Evolutionary conservation across 106 monocot genomes (phyloP).

Genomic region (Dioscorea dumetorum): DNA sequence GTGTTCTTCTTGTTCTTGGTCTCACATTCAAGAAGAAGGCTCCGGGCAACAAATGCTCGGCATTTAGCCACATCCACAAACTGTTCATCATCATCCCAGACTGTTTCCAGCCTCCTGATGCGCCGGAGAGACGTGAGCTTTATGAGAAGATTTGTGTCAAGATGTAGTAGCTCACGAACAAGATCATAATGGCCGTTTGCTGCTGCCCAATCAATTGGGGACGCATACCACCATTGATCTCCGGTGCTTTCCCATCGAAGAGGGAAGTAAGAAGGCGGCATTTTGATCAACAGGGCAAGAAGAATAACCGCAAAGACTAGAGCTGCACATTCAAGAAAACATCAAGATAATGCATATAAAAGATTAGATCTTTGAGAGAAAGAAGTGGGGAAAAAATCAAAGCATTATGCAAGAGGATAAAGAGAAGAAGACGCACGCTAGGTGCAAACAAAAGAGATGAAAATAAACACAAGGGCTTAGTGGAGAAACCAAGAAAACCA

Average conservation of each 20-base stretch:
- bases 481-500: not conserved
- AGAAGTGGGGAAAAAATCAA: not conserved
- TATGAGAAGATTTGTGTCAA: slow-evolving; percentile 86
- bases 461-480: not conserved
- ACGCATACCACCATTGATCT: slow-evolving; percentile 95
- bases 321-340: too few species aligned
- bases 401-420: not conserved
- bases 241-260: slow-evolving; percentile 94
- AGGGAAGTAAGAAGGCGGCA: slow-evolving; percentile 58
- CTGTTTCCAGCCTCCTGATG: slow-evolving; percentile 63
- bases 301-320: not conserved
- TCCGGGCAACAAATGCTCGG: slow-evolving; percentile 51
- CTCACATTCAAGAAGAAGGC: slow-evolving; percentile 69
- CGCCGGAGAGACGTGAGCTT: slow-evolving; percentile 96
- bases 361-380: too few species aligned
- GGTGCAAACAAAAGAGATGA: not conserved
- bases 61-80: slow-evolving; percentile 42
- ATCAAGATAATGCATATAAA: too few species aligned
- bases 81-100: slow-evolving; percentile 73
- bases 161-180: slow-evolving; percentile 79
- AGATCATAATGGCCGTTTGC: slow-evolving; percentile 89
- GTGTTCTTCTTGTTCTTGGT: slow-evolving; percentile 21
- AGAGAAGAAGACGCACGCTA: not conserved
- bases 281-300: not conserved
- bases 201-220: slow-evolving; percentile 86